Base-by-base conservation (phyloP, 768 basidiomycete genomes). In the Suillus subaureus region DNA sequence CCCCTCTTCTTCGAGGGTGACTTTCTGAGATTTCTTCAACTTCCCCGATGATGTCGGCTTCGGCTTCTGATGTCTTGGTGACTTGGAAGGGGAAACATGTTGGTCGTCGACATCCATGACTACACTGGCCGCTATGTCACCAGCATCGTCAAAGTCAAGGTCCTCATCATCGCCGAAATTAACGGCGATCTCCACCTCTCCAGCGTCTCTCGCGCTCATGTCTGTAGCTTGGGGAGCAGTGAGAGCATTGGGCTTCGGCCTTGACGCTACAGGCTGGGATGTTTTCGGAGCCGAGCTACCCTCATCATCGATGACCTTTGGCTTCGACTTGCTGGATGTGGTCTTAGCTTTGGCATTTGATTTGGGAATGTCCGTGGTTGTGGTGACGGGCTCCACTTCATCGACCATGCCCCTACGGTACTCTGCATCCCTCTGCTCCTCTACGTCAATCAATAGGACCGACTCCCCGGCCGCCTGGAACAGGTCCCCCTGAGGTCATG, bases 381-480 rank as follows among this genome's bases (percentile, higher is more conserved):
- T 28, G 18, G 26, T 12, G 3, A 42, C 4, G 31, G 54, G 54
- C 26, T 21, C 26, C 12, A 7, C 39, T 21, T 28, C 39, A 28
- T 28, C 26, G 18, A 21, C 26, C 18, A 42, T 42, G 6, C 12
- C 39, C 58, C 39, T 60, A 28, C 26, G 58, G 51, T 70, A 64
- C 13, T 65, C 64, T 8, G 49, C 58, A 35, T 77, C 70, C 6
- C 69, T 71, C 11, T 28, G 40, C 55, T 73, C 68, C 6, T 78
- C 77, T 4, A 49, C 51, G 6, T 73, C 69, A 12, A 71, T 74
- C 67, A 11, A 75, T 65, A 8, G 9, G 57, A 4, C 73, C 75
- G 5, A 76, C 40, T 35, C 77, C 68, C 47, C 73, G 71, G 65
- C 75, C 75, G 42, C 75, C 72, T 39, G 71, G 71, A 66, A 80